Evolutionary conservation across 495 filamentous ascomycete genomes (phyloP).

Genomic region (Penicillium argentinense): DNA sequence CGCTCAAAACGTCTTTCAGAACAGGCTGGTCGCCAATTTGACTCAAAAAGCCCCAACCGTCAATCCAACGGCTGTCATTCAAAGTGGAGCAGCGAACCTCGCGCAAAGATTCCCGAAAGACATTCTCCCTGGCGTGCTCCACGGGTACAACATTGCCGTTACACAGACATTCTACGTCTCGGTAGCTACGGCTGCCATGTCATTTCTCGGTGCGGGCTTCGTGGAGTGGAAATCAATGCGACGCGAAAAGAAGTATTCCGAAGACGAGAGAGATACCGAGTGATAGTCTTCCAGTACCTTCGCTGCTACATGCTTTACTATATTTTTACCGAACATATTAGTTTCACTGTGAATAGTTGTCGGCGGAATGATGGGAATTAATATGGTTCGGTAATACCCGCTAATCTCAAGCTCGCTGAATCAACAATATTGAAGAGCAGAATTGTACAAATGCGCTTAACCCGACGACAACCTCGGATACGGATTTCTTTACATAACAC

Average conservation of each 20-base stretch:
- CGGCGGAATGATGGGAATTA: not conserved
- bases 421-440: too few relatives aligned
- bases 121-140: slow-evolving; percentile 54
- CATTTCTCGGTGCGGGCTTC: slow-evolving; percentile 57
- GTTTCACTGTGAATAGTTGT: not conserved
- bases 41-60: slow-evolving; percentile 47
- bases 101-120: slow-evolving; percentile 45
- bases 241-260: not conserved
- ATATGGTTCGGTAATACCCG: too few relatives aligned
- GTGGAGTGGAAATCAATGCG: slow-evolving; percentile 80
- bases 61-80: slow-evolving; percentile 51
- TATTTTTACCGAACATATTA: not conserved
- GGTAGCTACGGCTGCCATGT: slow-evolving; percentile 58
- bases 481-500: slow-evolving; percentile 1
- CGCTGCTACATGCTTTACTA: not conserved
- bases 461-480: too few relatives aligned
- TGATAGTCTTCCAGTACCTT: not conserved
- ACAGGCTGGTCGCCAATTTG: slow-evolving; percentile 62
- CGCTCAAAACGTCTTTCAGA: slow-evolving; percentile 75
- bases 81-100: slow-evolving; percentile 67
- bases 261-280: not conserved
- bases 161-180: slow-evolving; percentile 67
- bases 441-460: too few relatives aligned
- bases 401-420: too few relatives aligned
- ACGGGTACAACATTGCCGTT: slow-evolving; percentile 71